Base-by-base conservation (phyloP, 148 eudicot genomes). In the Vaccinium myrtillus region DNA sequence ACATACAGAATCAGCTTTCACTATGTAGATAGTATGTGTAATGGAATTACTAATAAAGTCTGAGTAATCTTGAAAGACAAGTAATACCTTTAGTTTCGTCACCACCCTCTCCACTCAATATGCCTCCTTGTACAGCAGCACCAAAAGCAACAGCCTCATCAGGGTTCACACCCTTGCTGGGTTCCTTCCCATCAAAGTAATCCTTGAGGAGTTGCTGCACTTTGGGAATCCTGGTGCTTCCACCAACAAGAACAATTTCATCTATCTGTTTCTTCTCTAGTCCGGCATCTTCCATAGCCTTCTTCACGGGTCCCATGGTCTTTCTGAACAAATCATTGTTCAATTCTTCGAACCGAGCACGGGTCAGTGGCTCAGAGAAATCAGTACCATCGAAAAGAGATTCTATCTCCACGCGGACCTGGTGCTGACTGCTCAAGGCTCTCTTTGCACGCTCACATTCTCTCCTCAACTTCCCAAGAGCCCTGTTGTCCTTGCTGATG, bases 71-170 rank as follows among this genome's bases (percentile, higher is more conserved):
- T 16, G 6, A 32, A 84, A 9, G 16, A 63, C 21, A 36, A 85
- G 63, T n/a, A 80, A 36, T 84, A 89, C 91, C 91, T 89, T 89
- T 89, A 51, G 91, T 89, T 65, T 89, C 89, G 36, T 89, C 91
- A 9, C 91, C 91, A 71, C 91, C 91, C 81, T 89, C 91, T 27
- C 91, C 91, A 30, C 91, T 89, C 59, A 89, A 82, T 50, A 89
- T 87, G n/a, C 91, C 91, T 74, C 91, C 91, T 83, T 89, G 91
- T 14, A 89, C 89, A 51, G 91, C 89, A 83, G 91, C 91, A 81
- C 91, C 91, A 89, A 49, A 89, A 80, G 91, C 91, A 81, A 88
- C 90, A 75, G 90, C 90, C 83, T 88, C 90, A 83, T 88, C 90
- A n/a, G 90, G 90, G 84, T 88, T 88, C 30, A 88, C 88, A 55